Percentiles rank a stretch among this genome's conserved stretches.
Conservation (phyloP, 345 rosid genomes). For the Firmiana major region DNA sequence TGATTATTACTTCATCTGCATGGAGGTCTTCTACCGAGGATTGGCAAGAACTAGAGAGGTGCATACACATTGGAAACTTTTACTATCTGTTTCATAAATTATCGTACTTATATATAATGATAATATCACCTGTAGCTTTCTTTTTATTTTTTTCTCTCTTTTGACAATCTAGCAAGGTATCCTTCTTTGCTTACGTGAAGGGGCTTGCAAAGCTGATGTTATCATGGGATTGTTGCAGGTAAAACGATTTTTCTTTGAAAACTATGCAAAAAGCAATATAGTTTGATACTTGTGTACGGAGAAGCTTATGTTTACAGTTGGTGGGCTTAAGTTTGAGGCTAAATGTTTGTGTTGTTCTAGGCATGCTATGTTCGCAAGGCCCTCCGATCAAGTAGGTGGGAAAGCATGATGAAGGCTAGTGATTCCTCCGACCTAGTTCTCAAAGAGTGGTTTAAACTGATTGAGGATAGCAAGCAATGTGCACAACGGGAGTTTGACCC, state of each 20-base stretch:
- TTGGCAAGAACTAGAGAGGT: slow-evolving; percentile 30
- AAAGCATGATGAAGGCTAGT: slow-evolving; percentile 13
- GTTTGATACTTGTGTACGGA: background rate
- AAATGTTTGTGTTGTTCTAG: slow-evolving; percentile 21
- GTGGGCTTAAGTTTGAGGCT: background rate
- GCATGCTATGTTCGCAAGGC: slow-evolving; percentile 53
- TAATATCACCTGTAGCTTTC: background rate
- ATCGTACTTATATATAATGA: background rate
- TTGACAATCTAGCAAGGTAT: slow-evolving; percentile 27
- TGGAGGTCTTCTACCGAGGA: slow-evolving; percentile 36
- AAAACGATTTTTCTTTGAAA: background rate
- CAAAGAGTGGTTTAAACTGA: slow-evolving; percentile 43
- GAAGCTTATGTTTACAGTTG: background rate
- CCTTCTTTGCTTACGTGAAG: slow-evolving; percentile 54
- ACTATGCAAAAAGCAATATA: background rate
- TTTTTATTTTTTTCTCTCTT: background rate
- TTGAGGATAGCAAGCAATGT: slow-evolving; percentile 35
- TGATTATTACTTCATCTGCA: slow-evolving; percentile 51
- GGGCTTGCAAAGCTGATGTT: slow-evolving; percentile 45
- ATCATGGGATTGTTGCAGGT: slow-evolving; percentile 60
- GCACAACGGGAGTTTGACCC: slow-evolving; percentile 23
- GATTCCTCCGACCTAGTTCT: slow-evolving; percentile 16
- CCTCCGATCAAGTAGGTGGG: slow-evolving; percentile 32
- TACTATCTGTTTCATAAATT: background rate
- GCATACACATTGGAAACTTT: slow-evolving; percentile 5